phyloP scores from a whole-genome alignment of 805 yeast species.

The Candida koratica region DNA sequence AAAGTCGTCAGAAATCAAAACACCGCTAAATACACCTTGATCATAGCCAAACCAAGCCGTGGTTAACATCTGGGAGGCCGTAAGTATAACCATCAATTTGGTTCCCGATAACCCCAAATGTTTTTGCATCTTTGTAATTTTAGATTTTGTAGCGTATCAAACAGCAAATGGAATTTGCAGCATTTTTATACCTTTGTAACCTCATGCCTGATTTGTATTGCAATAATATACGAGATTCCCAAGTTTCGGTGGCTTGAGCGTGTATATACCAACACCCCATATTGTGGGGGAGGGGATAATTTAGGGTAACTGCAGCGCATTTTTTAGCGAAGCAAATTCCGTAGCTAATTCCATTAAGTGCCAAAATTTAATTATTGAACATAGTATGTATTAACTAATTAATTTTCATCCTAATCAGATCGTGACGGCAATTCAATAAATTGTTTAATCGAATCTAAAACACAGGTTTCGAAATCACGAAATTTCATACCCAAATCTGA shows the following conservation, averaged over 20 bases:
- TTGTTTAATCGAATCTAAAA: constrained; percentile 13
- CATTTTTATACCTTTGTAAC: constrained; percentile 2
- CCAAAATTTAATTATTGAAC: no score
- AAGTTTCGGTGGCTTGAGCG: constrained; percentile 2
- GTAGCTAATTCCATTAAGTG: no score
- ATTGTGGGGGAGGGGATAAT: constrained; percentile 6
- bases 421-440: constrained; percentile 7
- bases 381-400: no score
- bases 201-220: neutral
- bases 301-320: neutral
- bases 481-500: constrained; percentile 14
- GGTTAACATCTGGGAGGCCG: constrained; percentile 12
- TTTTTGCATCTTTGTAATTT: constrained; percentile 9
- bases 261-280: constrained; percentile 2
- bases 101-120: constrained; percentile 14
- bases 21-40: constrained; percentile 15
- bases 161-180: constrained; percentile 2
- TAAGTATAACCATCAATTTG: constrained; percentile 10
- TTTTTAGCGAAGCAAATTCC: no score
- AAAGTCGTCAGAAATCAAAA: constrained; percentile 14
- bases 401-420: no score
- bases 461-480: constrained; percentile 10
- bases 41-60: constrained; percentile 17
- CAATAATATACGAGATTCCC: neutral
- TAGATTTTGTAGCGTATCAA: neutral